Evolutionary conservation across 331 rosid species (phyloP), one percentile per base, ranked within the genome.

Genomic region (Quercus lobata): DNA sequence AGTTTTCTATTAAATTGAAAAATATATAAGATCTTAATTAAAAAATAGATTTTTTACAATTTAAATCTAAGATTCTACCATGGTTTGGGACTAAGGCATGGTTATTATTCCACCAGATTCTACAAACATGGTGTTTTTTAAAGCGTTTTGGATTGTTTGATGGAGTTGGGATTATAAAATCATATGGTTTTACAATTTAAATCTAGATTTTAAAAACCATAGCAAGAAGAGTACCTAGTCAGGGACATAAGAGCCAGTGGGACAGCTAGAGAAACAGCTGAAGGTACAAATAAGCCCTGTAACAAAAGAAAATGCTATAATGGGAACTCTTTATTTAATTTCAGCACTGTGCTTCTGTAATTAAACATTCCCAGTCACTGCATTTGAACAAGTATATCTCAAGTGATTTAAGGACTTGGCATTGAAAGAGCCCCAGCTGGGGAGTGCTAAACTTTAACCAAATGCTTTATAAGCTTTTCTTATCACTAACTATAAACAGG

Each of bases 231-330:
- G 75, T 87, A 93, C 99, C 99, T 93, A 56, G 96, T 91, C 57
- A 91, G 86, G 52, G 98, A 95, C 90, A 95, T 75, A 24, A 95
- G 89, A 68, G 97, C 92, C 85, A 95, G 78, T 9, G 99, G 99
- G 46, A 95, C 96, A 73, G 88, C 91, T 46, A 95, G 91, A 74
- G 98, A 93, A 82, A 95, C 57, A 37, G 84, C 89, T 2, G 97
- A 83, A 76, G 99, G 99, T 76, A 95, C 56, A 79, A 85, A 77
- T 86, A 95, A 86, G 74, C 37, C 86, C 99, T 91, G 88, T 24
- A 84, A 83, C 25, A 60, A 79, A 79, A 54, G 41, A 44, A 83
- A 83, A 75, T 7, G 62, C 54, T 54, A 55, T 83, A 69, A 68
- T 46, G 74, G 35, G 58, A 56, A 65, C 72, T 71, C 22, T 46